Evolutionary conservation across 1,139 yeast species (phyloP), one percentile per base, ranked within the genome.

Genomic region (Lodderomyces orthopsilosis): DNA sequence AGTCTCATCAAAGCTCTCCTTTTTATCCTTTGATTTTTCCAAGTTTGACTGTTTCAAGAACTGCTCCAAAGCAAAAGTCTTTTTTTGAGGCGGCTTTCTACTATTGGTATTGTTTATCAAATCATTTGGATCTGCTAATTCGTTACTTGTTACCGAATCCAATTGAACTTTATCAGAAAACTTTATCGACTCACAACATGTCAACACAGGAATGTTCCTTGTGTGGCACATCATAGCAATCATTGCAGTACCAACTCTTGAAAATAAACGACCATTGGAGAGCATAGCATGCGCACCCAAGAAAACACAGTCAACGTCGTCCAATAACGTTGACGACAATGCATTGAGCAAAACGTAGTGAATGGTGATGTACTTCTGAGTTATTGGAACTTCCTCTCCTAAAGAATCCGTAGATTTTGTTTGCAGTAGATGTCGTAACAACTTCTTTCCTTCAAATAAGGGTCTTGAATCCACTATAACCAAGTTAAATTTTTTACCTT

Each of bases 241-340:
- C 65, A 91, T 73, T 1, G 97, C 97, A 13, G 97, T 85, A 14
- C 99, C 99, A 14, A 90, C 97, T 50, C 99, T 77, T 1, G 97
- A 86, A 60, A 88, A 90, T 46, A 94, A 74, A 61, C 91, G 81
- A 1, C 98, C 98, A 59, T 94, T 94, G 12, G 97, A 89, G 46
- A 93, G 74, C 88, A 94, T 91, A 30, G 98, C 95, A 61, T 93
- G 98, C 0, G 98, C 98, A 9, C 98, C 98, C 35, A 94, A 70
- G 62, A 94, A 85, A 5, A 93, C 96, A 51, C 87, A 85, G 54
- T 93, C 94, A 22, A 93, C 94, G 43, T 70, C 75, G 52, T 86
- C 89, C 51, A 83, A 80, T 51, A 91, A 75, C 9, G 90, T 84
- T 10, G 94, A 81, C 4, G 93, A 80, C 41, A 94, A 72, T 8